Evolutionary conservation across 306 rosid genomes (phyloP), one percentile per base, ranked within the genome.

Genomic region (Mimosa pudica): DNA sequence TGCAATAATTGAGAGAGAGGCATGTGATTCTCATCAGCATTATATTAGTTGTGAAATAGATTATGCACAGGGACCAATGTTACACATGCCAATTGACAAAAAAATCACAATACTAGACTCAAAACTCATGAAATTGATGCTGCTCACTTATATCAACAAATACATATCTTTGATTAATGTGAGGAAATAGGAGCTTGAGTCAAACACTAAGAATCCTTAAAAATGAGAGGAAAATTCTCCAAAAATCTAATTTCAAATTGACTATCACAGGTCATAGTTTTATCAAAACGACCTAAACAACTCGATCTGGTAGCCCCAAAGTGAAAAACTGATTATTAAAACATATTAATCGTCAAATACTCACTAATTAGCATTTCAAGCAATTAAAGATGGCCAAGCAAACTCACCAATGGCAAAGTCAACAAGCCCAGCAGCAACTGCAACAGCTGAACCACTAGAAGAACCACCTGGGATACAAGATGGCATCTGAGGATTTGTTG

Each of bases 361-460:
- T 10, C 3, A 30, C 60, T 65, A 6, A 55, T 55, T n/a, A 17
- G 10, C 61, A 55, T 55, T 60, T 52, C 12, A 76, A 73, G 48
- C 67, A 7, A 71, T 68, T 4, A 63, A 5, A 63, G 0, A 16
- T 11, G 38, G 51, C n/a, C 42, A 65, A 17, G 8, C 16, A 55
- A 84, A 81, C 82, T 79, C 69, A 89, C 97, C 97, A 60, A 92
- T 82, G 61, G 97, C 88, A 24, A 89, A 89, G 82, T 92, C 97
- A 13, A 87, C 91, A n/a, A 91, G 84, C 42, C 84, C 86, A 35
- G 89, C 90, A 33, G 94, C 94, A 87, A 89, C 97, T 41, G 97
- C 91, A 61, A 92, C 97, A 30, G 92, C 94, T 35, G 97, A 87
- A 80, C 94, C 94, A 78, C 92, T 81, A 66, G 91, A 88, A 61